Evolutionary conservation across 2,329 filamentous ascomycete genomes (phyloP).

Genomic region (Ceratocystis smalleyi): DNA sequence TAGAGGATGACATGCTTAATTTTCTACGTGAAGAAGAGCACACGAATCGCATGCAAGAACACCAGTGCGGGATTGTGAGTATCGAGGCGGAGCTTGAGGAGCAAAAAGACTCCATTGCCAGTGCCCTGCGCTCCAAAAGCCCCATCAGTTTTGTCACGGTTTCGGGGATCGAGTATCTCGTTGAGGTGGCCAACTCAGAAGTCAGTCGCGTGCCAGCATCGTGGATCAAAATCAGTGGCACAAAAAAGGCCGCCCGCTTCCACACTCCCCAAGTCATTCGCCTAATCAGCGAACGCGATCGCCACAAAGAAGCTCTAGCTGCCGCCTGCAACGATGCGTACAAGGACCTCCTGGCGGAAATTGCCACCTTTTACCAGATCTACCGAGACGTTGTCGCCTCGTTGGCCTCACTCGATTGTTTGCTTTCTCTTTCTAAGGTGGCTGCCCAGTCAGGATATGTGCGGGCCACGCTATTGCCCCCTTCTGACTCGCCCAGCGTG

Average conservation of each 20-base stretch:
- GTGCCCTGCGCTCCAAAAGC: constrained; percentile 53
- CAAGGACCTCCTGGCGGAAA: constrained; percentile 49
- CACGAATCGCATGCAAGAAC: constrained; percentile 73
- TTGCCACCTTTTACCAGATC: constrained; percentile 72
- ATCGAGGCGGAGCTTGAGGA: constrained; percentile 78
- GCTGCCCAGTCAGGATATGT: constrained; percentile 77
- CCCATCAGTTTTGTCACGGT: constrained; percentile 68
- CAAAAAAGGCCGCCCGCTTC: constrained; percentile 81
- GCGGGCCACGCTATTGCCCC: constrained; percentile 52
- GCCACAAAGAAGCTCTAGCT: constrained; percentile 83
- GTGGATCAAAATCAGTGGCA: constrained; percentile 89
- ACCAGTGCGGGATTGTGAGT: constrained; percentile 79
- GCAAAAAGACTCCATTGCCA: constrained; percentile 56
- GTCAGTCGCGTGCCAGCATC: constrained; percentile 82
- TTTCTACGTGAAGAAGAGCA: constrained; percentile 85
- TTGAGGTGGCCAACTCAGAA: constrained; percentile 72
- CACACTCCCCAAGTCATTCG: constrained; percentile 82
- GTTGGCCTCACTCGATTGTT: constrained; percentile 75
- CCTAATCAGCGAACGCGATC: constrained; percentile 73
- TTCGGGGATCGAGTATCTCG: constrained; percentile 82
- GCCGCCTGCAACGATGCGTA: constrained; percentile 84
- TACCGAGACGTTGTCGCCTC: constrained; percentile 78
- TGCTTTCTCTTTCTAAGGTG: constrained; percentile 71
- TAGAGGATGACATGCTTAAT: constrained; percentile 76
- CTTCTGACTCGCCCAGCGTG: constrained; percentile 50